Conservation (phyloP, 2,329 filamentous ascomycete species). For the Tolypocladium sp. region DNA sequence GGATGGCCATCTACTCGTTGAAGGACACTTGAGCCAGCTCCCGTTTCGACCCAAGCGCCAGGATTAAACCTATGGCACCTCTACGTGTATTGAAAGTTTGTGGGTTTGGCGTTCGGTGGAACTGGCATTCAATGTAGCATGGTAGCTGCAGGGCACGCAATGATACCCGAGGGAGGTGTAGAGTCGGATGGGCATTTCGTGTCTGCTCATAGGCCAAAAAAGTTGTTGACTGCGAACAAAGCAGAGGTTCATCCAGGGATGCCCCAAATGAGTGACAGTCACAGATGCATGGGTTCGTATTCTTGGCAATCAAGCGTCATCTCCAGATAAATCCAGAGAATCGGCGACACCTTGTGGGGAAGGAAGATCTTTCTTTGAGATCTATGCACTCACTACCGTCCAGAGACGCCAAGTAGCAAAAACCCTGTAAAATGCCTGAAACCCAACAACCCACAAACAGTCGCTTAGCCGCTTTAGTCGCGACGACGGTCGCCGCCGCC, state of each 20-base stretch:
- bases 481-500: constrained; percentile 54
- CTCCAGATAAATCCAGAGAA: constrained; percentile 50
- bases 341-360: constrained; percentile 82
- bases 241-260: neutral
- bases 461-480: constrained; percentile 17
- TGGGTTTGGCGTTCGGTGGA: neutral
- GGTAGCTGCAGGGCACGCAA: neutral
- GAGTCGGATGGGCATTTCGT: neutral
- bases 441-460: constrained; percentile 23
- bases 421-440: constrained; percentile 34
- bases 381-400: constrained; percentile 49
- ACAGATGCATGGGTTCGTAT: neutral
- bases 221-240: neutral
- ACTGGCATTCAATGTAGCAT: neutral
- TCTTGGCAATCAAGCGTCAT: constrained; percentile 89
- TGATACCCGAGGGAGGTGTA: neutral
- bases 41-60: constrained; percentile 2
- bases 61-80: neutral
- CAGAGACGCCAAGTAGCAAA: constrained; percentile 45
- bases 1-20: constrained; percentile 35
- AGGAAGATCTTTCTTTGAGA: constrained; percentile 50
- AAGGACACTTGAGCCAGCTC: constrained; percentile 40
- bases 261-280: neutral
- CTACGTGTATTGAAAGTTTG: neutral
- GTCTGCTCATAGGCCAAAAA: neutral